A percentile compares a stretch with the other conserved stretches of the same genome.
These are phyloP conservation scores for Ciborinia camelliae DNA, from an alignment of 2,329 filamentous ascomycete species.

Conservation along the genomic window DNA sequence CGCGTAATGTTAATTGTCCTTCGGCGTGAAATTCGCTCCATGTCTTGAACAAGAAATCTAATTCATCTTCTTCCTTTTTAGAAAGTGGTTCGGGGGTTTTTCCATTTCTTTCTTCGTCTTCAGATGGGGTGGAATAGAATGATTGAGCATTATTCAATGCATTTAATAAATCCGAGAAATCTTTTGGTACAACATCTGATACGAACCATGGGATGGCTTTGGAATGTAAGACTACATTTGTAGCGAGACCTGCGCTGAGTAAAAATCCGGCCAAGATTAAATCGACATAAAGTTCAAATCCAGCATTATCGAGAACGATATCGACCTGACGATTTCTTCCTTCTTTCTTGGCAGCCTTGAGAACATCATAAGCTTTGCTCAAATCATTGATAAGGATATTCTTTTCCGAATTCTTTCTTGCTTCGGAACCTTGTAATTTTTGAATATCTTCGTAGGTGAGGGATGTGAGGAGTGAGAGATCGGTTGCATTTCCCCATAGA, in stretches of 20 bases:
- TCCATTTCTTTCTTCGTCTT: constrained; percentile 59
- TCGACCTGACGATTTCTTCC: constrained; percentile 76
- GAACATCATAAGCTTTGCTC: constrained; percentile 62
- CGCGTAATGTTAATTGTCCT: constrained; percentile 76
- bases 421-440: constrained; percentile 86
- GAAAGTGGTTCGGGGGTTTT: constrained; percentile 60
- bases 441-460: constrained; percentile 95
- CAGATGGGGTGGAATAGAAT: constrained; percentile 74
- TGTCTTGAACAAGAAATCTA: constrained; percentile 75
- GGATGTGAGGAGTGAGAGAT: constrained; percentile 84
- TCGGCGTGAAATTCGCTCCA: constrained; percentile 80
- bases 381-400: constrained; percentile 93
- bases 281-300: constrained; percentile 96
- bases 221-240: constrained; percentile 81
- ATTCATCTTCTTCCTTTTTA: constrained; percentile 61
- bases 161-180: constrained; percentile 79
- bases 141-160: constrained; percentile 71
- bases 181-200: constrained; percentile 83
- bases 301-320: constrained; percentile 94
- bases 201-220: constrained; percentile 99
- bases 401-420: constrained; percentile 80
- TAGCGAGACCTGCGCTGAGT: constrained; percentile 79
- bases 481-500: constrained; percentile 95
- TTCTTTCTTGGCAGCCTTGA: constrained; percentile 62
- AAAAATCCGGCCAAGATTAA: constrained; percentile 89